Percentiles rank a stretch among this genome's conserved stretches.
Evolutionary conservation across 371 early-diverging fungal species (phyloP).

Genomic region (Mucor piriformis): DNA sequence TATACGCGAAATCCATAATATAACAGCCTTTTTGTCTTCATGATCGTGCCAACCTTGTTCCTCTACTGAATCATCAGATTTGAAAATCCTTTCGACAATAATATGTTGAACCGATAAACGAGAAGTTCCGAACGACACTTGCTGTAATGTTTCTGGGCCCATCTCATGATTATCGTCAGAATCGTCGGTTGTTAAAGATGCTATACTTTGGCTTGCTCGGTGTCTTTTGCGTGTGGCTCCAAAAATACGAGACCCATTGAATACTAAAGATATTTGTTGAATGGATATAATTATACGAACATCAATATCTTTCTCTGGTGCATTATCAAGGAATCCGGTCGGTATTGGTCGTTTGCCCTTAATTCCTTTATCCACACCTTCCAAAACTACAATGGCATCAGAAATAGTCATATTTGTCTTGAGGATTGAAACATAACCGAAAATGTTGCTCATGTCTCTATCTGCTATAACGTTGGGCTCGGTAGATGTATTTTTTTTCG

Average conservation of each 20-base stretch:
- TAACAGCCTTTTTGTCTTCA: slow-evolving; percentile 14
- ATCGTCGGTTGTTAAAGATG: not conserved
- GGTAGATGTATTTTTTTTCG: not conserved
- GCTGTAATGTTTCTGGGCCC: not conserved
- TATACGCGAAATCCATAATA: slow-evolving; percentile 40
- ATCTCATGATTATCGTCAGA: slow-evolving; percentile 1
- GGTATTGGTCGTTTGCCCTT: slow-evolving; percentile 32
- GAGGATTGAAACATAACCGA: slow-evolving; percentile 4
- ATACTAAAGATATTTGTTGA: slow-evolving; percentile 24
- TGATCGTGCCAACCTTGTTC: slow-evolving; percentile 3
- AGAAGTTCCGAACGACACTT: slow-evolving; percentile 11
- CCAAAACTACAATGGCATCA: slow-evolving; percentile 17
- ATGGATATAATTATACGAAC: slow-evolving; percentile 3
- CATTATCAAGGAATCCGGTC: slow-evolving; percentile 42
- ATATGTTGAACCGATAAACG: slow-evolving; percentile 19
- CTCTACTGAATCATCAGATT: not conserved
- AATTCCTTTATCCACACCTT: slow-evolving; percentile 36
- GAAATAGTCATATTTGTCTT: slow-evolving; percentile 8
- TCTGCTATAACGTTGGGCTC: not conserved
- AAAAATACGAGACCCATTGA: slow-evolving; percentile 28
- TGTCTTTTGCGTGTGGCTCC: slow-evolving; percentile 5
- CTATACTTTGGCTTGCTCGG: not conserved
- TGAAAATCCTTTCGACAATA: slow-evolving; percentile 19
- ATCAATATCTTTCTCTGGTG: slow-evolving; percentile 35
- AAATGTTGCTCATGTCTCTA: not conserved